These are phyloP conservation scores for Sclerotinia subarctica DNA, from an alignment of 2,329 filamentous ascomycete genomes.

Conservation along the genomic window DNA sequence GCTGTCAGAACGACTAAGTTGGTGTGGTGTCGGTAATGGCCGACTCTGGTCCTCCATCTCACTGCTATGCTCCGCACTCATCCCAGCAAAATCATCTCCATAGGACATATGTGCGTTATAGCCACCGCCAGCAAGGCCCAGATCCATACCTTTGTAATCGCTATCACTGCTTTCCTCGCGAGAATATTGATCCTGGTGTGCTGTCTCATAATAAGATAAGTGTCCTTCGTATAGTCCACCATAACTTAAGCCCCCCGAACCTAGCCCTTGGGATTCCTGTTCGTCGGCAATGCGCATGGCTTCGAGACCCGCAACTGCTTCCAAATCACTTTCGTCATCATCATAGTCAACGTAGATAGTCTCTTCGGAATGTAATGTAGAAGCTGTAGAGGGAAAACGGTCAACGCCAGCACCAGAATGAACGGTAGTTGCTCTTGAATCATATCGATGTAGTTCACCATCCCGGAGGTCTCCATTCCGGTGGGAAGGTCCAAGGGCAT, in stretches of 20 bases:
- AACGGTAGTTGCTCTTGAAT: conserved; percentile 50
- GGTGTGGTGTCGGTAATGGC: conserved; percentile 48
- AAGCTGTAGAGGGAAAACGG: conserved; percentile 50
- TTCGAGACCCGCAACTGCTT: conserved; percentile 78
- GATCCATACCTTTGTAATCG: conserved; percentile 69
- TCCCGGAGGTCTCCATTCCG: conserved; percentile 48
- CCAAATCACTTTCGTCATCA: conserved; percentile 79
- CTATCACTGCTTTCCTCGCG: conserved; percentile 59
- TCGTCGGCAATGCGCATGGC: conserved; percentile 83
- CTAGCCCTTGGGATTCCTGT: conserved; percentile 63
- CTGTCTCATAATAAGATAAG: conserved; percentile 42
- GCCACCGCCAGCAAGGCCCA: conserved; percentile 71
- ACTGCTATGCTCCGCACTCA: conserved; percentile 38
- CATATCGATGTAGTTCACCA: conserved; percentile 50
- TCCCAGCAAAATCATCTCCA: conserved; percentile 45
- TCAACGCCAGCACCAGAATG: conserved; percentile 44
- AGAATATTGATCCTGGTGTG: conserved; percentile 34
- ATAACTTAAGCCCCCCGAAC: conserved; percentile 54
- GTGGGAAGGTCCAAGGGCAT: conserved; percentile 34
- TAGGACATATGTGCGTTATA: conserved; percentile 62
- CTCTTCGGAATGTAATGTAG: conserved; percentile 41
- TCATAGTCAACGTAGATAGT: conserved; percentile 47
- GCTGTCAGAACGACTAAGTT: conserved; percentile 35
- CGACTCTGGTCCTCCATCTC: conserved; percentile 46
- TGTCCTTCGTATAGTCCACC: conserved; percentile 39